Evolutionary conservation across 768 basidiomycete genomes (phyloP).

Genomic region (Cubamyces lactineus): DNA sequence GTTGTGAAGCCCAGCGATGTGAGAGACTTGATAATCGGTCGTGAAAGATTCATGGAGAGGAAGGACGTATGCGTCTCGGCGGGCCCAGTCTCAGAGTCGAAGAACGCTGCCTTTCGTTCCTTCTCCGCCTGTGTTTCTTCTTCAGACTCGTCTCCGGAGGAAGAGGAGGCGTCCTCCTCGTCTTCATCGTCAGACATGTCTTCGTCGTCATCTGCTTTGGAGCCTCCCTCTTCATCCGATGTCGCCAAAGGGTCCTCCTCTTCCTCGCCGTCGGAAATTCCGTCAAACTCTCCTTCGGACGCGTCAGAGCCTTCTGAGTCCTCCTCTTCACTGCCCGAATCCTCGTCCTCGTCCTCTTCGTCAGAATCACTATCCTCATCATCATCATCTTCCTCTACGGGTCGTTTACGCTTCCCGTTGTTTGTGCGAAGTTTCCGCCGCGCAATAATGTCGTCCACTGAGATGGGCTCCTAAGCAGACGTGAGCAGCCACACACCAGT

Average conservation of each 20-base stretch:
- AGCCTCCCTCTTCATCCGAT: conserved; percentile 46
- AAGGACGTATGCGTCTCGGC: conserved; percentile 75
- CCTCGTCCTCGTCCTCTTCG: conserved; percentile 43
- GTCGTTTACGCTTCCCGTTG: conserved; percentile 65
- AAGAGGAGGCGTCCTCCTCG: conserved; percentile 45
- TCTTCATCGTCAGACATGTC: conserved; percentile 31
- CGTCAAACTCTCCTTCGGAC: conserved; percentile 36
- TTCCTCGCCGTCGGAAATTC: conserved; percentile 32
- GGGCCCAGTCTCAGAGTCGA: conserved; percentile 57
- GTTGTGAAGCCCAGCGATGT: conserved; percentile 78
- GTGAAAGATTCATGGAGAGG: conserved; percentile 92
- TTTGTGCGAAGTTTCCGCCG: conserved; percentile 51
- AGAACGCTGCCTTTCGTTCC: conserved; percentile 85
- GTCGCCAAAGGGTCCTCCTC: conserved; percentile 44
- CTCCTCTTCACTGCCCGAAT: conserved; percentile 38
- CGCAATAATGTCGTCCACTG: conserved; percentile 91
- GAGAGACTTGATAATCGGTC: conserved; percentile 89
- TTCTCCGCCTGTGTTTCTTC: conserved; percentile 58
- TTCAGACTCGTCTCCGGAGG: conserved; percentile 68
- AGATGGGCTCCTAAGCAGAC: conserved; percentile 67
- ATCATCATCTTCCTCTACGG: conserved; percentile 40
- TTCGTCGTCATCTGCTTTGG: conserved; percentile 27
- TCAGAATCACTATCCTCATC: conserved; percentile 32
- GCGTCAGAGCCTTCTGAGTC: conserved; percentile 41
- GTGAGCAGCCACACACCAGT: conserved; percentile 10